Percentiles rank a stretch among this genome's conserved stretches.
Evolutionary conservation across 768 basidiomycete genomes (phyloP).

Genomic region (Russula dissimulans): DNA sequence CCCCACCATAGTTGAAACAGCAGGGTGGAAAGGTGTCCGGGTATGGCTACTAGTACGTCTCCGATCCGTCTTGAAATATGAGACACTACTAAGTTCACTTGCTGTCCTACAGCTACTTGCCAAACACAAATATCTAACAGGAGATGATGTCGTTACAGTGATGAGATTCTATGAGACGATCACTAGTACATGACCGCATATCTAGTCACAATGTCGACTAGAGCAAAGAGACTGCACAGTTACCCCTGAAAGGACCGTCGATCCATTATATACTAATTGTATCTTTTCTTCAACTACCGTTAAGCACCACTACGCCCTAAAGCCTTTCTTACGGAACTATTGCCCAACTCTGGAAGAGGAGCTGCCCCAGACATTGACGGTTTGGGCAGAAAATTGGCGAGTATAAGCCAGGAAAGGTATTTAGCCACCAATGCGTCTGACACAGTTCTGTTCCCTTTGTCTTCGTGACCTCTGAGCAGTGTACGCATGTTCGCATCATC

Average conservation of each 20-base stretch:
- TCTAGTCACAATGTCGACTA: not conserved
- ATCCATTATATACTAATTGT: too few relatives aligned
- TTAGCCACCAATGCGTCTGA: conserved; percentile 68
- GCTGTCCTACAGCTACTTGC: conserved; percentile 4
- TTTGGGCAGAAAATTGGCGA: conserved; percentile 67
- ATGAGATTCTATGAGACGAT: conserved; percentile 6
- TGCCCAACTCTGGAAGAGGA: conserved; percentile 41
- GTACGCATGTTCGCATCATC: conserved; percentile 78
- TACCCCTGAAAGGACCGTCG: too few relatives aligned
- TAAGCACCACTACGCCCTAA: conserved; percentile 55
- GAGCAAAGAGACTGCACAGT: not conserved
- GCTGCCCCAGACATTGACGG: conserved; percentile 34
- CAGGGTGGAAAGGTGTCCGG: conserved; percentile 13
- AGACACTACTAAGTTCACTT: not conserved
- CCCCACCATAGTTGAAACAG: not conserved
- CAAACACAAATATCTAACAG: conserved; percentile 13
- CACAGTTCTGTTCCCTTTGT: conserved; percentile 45
- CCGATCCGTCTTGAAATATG: not conserved
- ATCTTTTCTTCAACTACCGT: not conserved
- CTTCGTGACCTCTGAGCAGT: conserved; percentile 39
- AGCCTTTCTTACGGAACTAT: conserved; percentile 41
- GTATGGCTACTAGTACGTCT: conserved; percentile 13
- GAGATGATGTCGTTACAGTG: conserved; percentile 7
- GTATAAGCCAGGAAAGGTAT: conserved; percentile 89
- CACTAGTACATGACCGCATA: not conserved